These are phyloP conservation scores for Euphrasia arctica DNA, from an alignment of 305 asterid genomes.

Conservation along the genomic window DNA sequence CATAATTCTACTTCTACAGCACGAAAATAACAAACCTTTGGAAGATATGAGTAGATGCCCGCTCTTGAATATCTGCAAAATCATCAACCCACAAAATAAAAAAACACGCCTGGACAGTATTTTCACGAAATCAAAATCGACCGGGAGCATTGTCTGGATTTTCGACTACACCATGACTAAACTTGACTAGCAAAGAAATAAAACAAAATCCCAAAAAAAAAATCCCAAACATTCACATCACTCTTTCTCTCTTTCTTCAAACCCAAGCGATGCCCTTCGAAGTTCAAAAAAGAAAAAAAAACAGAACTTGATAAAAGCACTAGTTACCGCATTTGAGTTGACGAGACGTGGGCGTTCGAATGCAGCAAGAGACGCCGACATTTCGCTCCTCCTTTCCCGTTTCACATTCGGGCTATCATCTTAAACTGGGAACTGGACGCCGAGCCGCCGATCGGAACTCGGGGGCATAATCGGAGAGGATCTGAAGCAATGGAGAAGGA, in stretches of 20 bases:
- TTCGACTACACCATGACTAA: conserved; percentile 23
- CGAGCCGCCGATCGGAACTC: conserved; percentile 38
- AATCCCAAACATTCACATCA: conserved; percentile 18
- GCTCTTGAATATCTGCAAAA: conserved; percentile 92
- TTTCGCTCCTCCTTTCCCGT: conserved; percentile 30
- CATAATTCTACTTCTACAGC: background rate
- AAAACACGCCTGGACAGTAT: conserved; percentile 9
- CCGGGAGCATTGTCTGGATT: conserved; percentile 17
- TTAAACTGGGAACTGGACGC: conserved; percentile 29
- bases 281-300: background rate
- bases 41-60: conserved; percentile 98
- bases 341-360: conserved; percentile 87
- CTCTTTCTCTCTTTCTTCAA: conserved; percentile 22
- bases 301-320: conserved; percentile 12
- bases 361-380: conserved; percentile 88
- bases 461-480: conserved; percentile 27
- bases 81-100: conserved; percentile 15
- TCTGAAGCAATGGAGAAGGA: conserved; percentile 33
- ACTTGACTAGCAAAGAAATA: conserved; percentile 31
- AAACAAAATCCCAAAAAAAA: background rate
- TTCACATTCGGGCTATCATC: conserved; percentile 34
- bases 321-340: conserved; percentile 74
- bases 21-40: conserved; percentile 61
- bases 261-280: conserved; percentile 23
- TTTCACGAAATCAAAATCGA: background rate